Evolutionary conservation across 2,329 filamentous ascomycete species (phyloP).

Genomic region (Tolypocladium paradoxum): DNA sequence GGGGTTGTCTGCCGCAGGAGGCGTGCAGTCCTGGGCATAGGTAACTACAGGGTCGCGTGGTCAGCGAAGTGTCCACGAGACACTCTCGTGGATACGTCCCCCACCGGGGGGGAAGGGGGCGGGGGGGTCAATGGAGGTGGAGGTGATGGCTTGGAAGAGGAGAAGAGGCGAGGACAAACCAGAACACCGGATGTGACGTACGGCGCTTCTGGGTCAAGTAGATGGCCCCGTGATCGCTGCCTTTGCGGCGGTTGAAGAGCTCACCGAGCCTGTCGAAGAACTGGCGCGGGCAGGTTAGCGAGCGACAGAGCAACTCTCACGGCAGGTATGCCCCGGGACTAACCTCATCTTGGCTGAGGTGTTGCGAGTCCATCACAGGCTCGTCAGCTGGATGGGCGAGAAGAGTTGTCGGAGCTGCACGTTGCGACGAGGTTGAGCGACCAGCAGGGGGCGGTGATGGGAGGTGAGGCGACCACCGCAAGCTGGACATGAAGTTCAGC

Average conservation of each 20-base stretch:
- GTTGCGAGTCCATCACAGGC: slow-evolving; percentile 13
- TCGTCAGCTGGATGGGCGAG: background rate
- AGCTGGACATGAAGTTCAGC: background rate
- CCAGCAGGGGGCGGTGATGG: background rate
- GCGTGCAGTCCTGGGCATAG: slow-evolving; percentile 30
- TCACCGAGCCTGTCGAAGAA: slow-evolving; percentile 61
- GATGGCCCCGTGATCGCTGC: slow-evolving; percentile 62
- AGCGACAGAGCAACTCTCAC: background rate
- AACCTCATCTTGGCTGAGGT: slow-evolving; percentile 31
- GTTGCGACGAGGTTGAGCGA: background rate
- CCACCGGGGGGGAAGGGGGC: too few species aligned
- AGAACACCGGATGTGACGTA: slow-evolving; percentile 25
- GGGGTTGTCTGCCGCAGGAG: slow-evolving; percentile 34
- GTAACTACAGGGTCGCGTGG: slow-evolving; percentile 23
- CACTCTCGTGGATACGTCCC: background rate
- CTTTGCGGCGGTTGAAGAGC: slow-evolving; percentile 57
- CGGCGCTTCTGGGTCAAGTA: slow-evolving; percentile 68
- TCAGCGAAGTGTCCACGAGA: slow-evolving; percentile 3
- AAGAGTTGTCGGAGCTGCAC: background rate
- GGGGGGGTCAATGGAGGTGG: background rate
- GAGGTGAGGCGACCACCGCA: background rate
- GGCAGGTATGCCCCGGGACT: background rate
- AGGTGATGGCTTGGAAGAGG: background rate
- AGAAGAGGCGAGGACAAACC: background rate
- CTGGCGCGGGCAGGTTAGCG: slow-evolving; percentile 27